Evolutionary conservation across 1,284 basidiomycete species (phyloP).

Genomic region (Ceratobasidium sp.): DNA sequence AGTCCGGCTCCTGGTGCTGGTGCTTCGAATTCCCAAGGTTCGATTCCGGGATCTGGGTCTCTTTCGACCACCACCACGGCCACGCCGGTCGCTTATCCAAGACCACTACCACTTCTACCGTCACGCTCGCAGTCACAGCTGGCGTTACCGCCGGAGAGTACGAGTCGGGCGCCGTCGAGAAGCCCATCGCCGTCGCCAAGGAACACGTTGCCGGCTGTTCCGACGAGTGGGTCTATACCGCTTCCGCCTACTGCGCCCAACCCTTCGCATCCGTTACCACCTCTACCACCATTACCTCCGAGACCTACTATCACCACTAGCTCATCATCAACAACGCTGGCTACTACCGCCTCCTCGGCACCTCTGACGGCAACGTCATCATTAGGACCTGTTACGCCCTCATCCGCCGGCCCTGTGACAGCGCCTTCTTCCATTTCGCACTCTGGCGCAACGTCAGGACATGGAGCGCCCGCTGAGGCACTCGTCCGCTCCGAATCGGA

Average conservation of each 20-base stretch:
- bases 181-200: background rate
- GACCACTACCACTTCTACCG: conserved; percentile 4
- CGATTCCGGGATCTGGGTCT: background rate
- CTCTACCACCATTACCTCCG: conserved; percentile 1
- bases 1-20: no score
- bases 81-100: background rate
- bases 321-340: background rate
- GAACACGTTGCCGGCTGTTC: background rate
- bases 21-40: background rate
- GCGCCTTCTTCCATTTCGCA: background rate
- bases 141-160: conserved; percentile 13
- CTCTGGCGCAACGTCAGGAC: conserved; percentile 6
- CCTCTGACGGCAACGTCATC: background rate
- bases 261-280: background rate
- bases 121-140: conserved; percentile 8
- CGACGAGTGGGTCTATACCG: conserved; percentile 17
- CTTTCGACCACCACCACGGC: background rate
- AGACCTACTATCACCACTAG: background rate
- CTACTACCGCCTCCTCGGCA: background rate
- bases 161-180: background rate
- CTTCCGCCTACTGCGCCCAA: conserved; percentile 13
- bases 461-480: background rate
- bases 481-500: background rate
- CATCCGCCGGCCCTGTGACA: background rate
- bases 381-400: background rate